Evolutionary conservation across 306 rosid genomes (phyloP).

Genomic region (Citrullus amarus): DNA sequence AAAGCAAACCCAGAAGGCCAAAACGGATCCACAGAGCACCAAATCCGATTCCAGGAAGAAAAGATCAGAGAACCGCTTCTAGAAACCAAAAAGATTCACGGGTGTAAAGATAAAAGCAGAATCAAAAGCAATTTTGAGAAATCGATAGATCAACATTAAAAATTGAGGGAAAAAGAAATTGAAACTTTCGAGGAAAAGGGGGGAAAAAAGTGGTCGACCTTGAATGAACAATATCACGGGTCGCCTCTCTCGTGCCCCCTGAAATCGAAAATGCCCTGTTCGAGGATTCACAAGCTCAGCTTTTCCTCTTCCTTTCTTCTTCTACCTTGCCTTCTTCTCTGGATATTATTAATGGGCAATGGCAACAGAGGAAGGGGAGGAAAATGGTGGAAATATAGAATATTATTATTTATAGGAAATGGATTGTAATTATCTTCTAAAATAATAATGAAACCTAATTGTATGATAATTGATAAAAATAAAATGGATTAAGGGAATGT

Average conservation of each 20-base stretch:
- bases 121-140: conserved; percentile 3
- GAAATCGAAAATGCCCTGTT: not conserved
- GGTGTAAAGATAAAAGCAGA: not conserved
- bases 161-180: not conserved
- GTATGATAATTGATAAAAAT: not conserved
- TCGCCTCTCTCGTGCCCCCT: not conserved
- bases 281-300: not conserved
- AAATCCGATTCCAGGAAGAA: conserved; percentile 2
- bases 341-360: not conserved
- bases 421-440: not conserved
- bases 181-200: not conserved
- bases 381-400: not conserved
- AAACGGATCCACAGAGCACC: not conserved
- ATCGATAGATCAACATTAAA: not conserved
- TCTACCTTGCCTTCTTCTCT: not conserved
- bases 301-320: not conserved
- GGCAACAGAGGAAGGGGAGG: not conserved
- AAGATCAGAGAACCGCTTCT: conserved; percentile 1
- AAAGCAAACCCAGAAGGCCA: conserved; percentile 1
- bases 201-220: not conserved
- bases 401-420: not conserved
- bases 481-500: not conserved
- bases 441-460: not conserved
- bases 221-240: not conserved
- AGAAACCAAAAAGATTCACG: not conserved